Base-by-base conservation (phyloP, 345 rosid genomes). In the Brassica cretica region DNA sequence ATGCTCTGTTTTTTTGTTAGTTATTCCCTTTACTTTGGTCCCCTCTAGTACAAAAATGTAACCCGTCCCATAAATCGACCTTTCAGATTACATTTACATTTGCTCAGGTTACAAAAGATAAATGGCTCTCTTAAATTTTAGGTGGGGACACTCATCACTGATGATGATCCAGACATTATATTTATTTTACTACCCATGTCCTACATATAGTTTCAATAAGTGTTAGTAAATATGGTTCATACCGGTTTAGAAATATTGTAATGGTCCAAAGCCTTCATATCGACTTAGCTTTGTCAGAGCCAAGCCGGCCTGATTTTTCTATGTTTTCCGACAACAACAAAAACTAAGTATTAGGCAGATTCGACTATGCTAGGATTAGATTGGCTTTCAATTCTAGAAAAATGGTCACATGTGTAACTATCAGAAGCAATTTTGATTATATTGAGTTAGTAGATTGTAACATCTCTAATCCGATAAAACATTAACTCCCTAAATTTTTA, bases 31-130 rank as follows among this genome's bases (percentile, higher is more conserved):
- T 27, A 27, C 30, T 27, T 27, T 66, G 9, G 69, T 59, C 74
- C 74, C 73, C 58, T 73, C 56, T 51, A 15, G 78, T 73, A 79
- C 74, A 73, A 27, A 27, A 78, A 78, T 16, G 65, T 49, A 68
- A 51, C 67, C 74, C 69, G 62, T 19, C 74, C 68, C 82, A 73
- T 73, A 73, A 67, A 73, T 73, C 18, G 16, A 73, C 61, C 39
- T 59, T 46, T 72, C 62, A 58, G 67, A 66, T 72, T 58, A 41
- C 76, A 66, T 65, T 14, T 73, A 67, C 68, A 78, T 32, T 69
- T 56, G 63, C 44, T 78, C 81, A 78, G 58, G 73, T 72, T 60
- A 77, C 24, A 78, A 39, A 19, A 78, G 65, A 73, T 66, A 73
- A 78, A 7, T 30, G 24, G 9, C 68, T 60, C 56, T 16, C 73